Conservation (phyloP, 1,284 basidiomycete genomes). For the Moesziomyces antarcticus region DNA sequence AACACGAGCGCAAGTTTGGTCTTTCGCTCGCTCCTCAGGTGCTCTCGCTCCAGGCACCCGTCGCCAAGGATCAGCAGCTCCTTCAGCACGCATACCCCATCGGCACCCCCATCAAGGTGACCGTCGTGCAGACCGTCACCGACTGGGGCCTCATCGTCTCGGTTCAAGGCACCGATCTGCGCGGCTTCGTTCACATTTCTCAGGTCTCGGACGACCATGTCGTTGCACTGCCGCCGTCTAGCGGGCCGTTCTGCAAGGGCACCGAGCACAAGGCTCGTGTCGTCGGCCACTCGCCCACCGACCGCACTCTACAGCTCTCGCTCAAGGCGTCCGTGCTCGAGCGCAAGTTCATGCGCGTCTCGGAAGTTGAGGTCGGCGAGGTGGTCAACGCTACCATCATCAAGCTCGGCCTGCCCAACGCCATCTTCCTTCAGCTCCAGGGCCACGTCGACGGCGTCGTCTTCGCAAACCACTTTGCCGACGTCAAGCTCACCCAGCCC, state of each 20-base stretch:
- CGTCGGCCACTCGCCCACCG: constrained; percentile 85
- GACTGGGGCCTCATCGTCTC: constrained; percentile 63
- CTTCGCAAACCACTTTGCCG: constrained; percentile 92
- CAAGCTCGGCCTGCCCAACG: constrained; percentile 54
- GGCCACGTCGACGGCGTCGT: constrained; percentile 80
- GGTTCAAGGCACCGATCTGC: constrained; percentile 45
- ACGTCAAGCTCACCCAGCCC: constrained; percentile 78
- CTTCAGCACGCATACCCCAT: constrained; percentile 58
- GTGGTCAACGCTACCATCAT: constrained; percentile 54
- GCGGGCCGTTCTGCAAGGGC: constrained; percentile 56
- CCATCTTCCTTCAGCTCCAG: constrained; percentile 63
- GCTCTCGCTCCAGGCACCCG: constrained; percentile 47
- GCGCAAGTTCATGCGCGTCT: constrained; percentile 86
- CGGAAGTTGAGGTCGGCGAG: constrained; percentile 74
- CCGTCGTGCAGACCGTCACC: constrained; percentile 50
- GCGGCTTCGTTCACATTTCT: constrained; percentile 75
- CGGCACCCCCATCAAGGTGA: constrained; percentile 53
- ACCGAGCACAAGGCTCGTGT: constrained; percentile 83
- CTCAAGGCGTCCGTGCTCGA: constrained; percentile 84
- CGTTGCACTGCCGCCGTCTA: constrained; percentile 75
- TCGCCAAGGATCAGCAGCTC: constrained; percentile 25
- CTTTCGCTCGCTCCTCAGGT: constrained; percentile 60
- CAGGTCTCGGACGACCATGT: constrained; percentile 91
- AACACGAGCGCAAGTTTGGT: constrained; percentile 59
- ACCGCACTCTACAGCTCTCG: constrained; percentile 87